phyloP scores from a whole-genome alignment of 108 stramenopile genomes.

The Cyclotella choctawhatcheeana region DNA sequence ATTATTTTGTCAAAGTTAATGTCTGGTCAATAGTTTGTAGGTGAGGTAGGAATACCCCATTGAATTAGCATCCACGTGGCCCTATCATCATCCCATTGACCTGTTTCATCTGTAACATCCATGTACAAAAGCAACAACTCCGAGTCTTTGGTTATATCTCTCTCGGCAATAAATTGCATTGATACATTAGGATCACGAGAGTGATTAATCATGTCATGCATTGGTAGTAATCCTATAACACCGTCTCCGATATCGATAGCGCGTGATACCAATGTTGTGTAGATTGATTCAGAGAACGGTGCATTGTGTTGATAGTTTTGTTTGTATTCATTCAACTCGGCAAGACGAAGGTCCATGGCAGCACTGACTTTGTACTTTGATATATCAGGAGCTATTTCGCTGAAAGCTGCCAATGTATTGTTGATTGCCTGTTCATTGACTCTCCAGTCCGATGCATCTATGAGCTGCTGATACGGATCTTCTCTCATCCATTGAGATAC shows the following conservation, averaged over 20 bases:
- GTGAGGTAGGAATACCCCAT: constrained; percentile 56
- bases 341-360: constrained; percentile 46
- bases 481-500: constrained; percentile 57
- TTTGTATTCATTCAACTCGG: constrained; percentile 37
- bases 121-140: constrained; percentile 49
- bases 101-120: constrained; percentile 24
- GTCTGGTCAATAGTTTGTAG: neutral
- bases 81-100: constrained; percentile 51
- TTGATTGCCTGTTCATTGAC: constrained; percentile 31
- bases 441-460: constrained; percentile 29
- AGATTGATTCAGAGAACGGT: constrained; percentile 44
- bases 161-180: constrained; percentile 34
- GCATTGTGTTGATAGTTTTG: constrained; percentile 28
- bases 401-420: constrained; percentile 25
- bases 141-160: constrained; percentile 41
- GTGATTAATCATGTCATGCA: constrained; percentile 70
- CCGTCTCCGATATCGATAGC: constrained; percentile 44
- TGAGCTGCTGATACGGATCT: constrained; percentile 53
- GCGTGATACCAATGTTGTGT: constrained; percentile 43
- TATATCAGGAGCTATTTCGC: constrained; percentile 43
- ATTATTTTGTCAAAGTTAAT: neutral
- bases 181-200: constrained; percentile 47
- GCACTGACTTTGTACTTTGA: constrained; percentile 45
- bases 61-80: constrained; percentile 53
- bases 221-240: constrained; percentile 51